phyloP scores from a whole-genome alignment of 768 basidiomycete species.

The Mycena alexandri region DNA sequence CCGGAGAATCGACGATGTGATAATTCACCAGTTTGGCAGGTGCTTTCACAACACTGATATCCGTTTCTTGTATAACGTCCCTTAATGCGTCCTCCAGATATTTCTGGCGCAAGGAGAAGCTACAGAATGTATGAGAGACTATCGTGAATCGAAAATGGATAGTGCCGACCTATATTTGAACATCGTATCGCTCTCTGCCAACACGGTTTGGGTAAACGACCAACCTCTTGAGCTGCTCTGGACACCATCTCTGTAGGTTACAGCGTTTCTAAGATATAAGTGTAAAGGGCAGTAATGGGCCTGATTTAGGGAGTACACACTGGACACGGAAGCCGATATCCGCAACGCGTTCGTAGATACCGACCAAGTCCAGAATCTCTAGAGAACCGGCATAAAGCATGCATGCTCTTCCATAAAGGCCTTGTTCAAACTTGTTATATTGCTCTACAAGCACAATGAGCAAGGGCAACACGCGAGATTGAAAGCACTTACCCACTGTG shows the following conservation, averaged over 20 bases:
- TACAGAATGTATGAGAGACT: not conserved
- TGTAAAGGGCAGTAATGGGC: not conserved
- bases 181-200: conserved; percentile 9
- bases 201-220: conserved; percentile 1
- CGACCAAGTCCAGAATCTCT: conserved; percentile 18
- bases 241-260: conserved; percentile 3
- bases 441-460: conserved; percentile 3
- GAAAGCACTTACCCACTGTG: conserved; percentile 1
- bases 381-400: conserved; percentile 8
- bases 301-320: not conserved
- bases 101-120: conserved; percentile 13
- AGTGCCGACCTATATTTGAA: conserved; percentile 1
- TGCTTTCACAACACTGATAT: not conserved
- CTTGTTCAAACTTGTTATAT: conserved; percentile 10
- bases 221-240: conserved; percentile 4
- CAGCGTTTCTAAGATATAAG: not conserved
- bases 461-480: not conserved
- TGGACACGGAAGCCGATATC: conserved; percentile 15
- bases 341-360: conserved; percentile 12
- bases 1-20: not conserved
- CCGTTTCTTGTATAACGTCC: not conserved
- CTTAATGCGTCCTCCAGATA: conserved; percentile 10
- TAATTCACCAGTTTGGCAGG: conserved; percentile 14
- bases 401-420: conserved; percentile 18
- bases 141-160: no score